Percentiles rank a stretch among this genome's conserved stretches.
These are phyloP conservation scores for Vitis hybrid DNA, from an alignment of 177 flowering plant genomes.

Conservation along the genomic window DNA sequence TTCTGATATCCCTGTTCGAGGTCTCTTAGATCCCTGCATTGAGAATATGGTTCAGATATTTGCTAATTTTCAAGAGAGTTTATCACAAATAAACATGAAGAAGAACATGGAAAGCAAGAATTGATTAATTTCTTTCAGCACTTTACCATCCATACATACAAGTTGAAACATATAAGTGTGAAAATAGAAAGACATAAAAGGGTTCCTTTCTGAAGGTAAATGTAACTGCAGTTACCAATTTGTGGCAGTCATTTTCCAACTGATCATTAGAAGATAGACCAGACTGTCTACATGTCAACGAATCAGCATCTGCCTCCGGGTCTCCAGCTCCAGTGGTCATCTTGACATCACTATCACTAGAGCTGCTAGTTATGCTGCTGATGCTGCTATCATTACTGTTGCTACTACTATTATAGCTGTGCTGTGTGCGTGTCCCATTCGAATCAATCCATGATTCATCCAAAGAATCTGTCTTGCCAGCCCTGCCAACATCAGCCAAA, in stretches of 20 bases:
- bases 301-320: constrained; percentile 98
- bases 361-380: constrained; percentile 76
- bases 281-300: constrained; percentile 72
- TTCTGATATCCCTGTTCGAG: constrained; percentile 57
- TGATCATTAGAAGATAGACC: constrained; percentile 72
- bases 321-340: constrained; percentile 56
- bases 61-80: background rate
- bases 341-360: constrained; percentile 80
- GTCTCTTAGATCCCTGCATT: constrained; percentile 74
- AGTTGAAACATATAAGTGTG: background rate
- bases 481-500: constrained; percentile 31
- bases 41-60: background rate
- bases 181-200: too few species aligned
- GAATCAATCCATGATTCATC: constrained; percentile 50
- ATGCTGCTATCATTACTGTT: constrained; percentile 84
- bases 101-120: background rate
- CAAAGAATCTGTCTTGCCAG: constrained; percentile 40
- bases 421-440: constrained; percentile 32
- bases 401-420: constrained; percentile 69
- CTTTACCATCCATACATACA: background rate
- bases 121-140: background rate
- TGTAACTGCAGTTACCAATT: constrained; percentile 44
- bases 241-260: constrained; percentile 46
- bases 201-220: background rate
- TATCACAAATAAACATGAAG: too few species aligned